Conservation (phyloP, 2,329 filamentous ascomycete species). For the Emergomyces orientalis region DNA sequence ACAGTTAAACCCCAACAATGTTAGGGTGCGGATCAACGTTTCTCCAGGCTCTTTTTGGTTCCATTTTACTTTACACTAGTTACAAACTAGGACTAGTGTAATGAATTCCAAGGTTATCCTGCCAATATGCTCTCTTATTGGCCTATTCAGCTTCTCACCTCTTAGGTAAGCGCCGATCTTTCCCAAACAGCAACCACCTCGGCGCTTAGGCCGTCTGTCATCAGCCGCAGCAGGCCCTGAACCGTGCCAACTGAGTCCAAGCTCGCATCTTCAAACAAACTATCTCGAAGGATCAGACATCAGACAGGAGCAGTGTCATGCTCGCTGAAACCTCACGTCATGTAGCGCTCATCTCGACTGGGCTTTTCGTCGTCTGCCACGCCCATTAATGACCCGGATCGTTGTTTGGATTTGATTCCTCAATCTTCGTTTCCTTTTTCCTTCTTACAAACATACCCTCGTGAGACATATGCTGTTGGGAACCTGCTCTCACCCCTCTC, state of each 20-base stretch:
- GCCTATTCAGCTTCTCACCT: too few relatives aligned
- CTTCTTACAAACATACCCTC: background rate
- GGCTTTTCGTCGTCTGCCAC: background rate
- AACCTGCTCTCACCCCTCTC: background rate
- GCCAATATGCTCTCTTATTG: too few relatives aligned
- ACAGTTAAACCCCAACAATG: background rate
- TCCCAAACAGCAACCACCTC: background rate
- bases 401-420: background rate
- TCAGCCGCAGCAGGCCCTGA: background rate
- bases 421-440: background rate
- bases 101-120: too few relatives aligned
- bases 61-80: background rate
- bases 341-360: background rate
- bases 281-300: conserved; percentile 3
- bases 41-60: background rate
- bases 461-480: background rate
- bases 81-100: background rate
- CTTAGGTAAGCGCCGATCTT: background rate
- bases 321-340: conserved; percentile 7
- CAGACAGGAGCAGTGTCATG: conserved; percentile 8
- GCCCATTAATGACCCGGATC: background rate
- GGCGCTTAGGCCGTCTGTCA: background rate
- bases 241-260: background rate
- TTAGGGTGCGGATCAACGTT: background rate
- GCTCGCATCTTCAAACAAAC: conserved; percentile 5